Evolutionary conservation across 1,284 basidiomycete genomes (phyloP).

Genomic region (Sporisorium graminicola): DNA sequence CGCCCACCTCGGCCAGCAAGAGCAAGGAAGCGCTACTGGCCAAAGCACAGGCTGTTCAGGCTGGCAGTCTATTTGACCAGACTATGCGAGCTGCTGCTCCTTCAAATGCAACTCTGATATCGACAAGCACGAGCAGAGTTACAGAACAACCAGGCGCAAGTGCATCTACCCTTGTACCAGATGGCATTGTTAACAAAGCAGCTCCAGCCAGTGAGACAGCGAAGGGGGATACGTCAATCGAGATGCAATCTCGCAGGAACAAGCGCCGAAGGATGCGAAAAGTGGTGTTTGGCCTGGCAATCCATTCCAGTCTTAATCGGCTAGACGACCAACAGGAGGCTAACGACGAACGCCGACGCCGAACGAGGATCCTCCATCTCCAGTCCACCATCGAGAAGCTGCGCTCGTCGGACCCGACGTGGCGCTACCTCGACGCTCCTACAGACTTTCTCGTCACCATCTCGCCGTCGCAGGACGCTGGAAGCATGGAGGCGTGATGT

Average conservation of each 20-base stretch:
- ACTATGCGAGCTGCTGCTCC: conserved; percentile 27
- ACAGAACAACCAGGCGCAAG: not conserved
- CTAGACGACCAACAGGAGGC: conserved; percentile 33
- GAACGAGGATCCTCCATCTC: conserved; percentile 24
- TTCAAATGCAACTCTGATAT: not conserved
- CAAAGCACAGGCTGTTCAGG: conserved; percentile 49
- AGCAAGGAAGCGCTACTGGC: conserved; percentile 44
- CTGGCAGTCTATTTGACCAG: conserved; percentile 45
- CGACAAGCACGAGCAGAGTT: conserved; percentile 3
- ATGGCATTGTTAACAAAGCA: not conserved
- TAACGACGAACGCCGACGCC: conserved; percentile 21
- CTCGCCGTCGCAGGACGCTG: conserved; percentile 10
- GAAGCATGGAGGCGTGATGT: not conserved
- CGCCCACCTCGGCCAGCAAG: conserved; percentile 14
- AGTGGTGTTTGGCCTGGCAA: conserved; percentile 37
- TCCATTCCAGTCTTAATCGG: conserved; percentile 30
- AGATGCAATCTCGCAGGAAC: conserved; percentile 3
- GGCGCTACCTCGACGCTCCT: conserved; percentile 36
- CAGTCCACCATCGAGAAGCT: conserved; percentile 32
- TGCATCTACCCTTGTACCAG: not conserved
- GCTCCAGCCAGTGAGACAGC: not conserved
- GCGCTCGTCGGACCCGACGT: conserved; percentile 28
- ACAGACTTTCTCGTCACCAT: conserved; percentile 42
- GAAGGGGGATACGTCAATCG: not conserved
- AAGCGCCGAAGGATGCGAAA: conserved; percentile 42